Evolutionary conservation across 1,284 basidiomycete genomes (phyloP).

Genomic region (Leccinum proliferum): DNA sequence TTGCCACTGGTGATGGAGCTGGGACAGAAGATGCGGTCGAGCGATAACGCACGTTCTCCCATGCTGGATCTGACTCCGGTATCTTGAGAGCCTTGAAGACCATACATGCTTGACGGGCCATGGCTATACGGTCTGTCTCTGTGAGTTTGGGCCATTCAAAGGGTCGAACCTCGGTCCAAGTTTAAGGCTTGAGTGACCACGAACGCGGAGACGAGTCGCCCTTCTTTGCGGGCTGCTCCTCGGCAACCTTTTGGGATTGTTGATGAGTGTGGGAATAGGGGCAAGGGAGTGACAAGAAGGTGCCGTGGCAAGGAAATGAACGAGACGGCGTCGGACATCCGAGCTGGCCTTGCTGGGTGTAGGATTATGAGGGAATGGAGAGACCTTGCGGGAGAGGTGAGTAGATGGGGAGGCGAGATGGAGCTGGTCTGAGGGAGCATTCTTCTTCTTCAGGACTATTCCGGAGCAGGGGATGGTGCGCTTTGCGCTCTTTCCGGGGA

Average conservation of each 20-base stretch:
- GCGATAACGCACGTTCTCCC: conserved; percentile 42
- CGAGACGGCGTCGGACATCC: conserved; percentile 41
- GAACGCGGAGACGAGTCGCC: conserved; percentile 32
- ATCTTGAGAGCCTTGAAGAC: conserved; percentile 45
- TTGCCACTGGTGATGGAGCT: conserved; percentile 9
- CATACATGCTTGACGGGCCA: conserved; percentile 45
- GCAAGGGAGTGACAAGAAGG: conserved; percentile 12
- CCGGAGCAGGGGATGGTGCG: conserved; percentile 30
- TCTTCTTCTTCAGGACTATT: conserved; percentile 27
- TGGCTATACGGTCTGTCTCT: conserved; percentile 37
- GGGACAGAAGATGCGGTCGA: conserved; percentile 13
- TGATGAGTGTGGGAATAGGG: neutral
- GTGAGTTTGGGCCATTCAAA: conserved; percentile 50
- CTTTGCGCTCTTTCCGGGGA: conserved; percentile 24
- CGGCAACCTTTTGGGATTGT: conserved; percentile 40
- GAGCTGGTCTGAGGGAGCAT: conserved; percentile 29
- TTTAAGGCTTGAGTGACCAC: conserved; percentile 48
- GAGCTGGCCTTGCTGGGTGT: conserved; percentile 14
- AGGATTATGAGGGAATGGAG: conserved; percentile 22
- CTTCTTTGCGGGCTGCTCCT: conserved; percentile 33
- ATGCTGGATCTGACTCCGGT: conserved; percentile 50
- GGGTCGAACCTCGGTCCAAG: conserved; percentile 66
- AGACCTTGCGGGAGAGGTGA: conserved; percentile 22
- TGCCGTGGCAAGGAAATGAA: conserved; percentile 49
- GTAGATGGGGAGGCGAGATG: conserved; percentile 23